These are phyloP conservation scores for Chaetoscypha palmicola DNA, from an alignment of 2,329 filamentous ascomycete genomes.

Conservation along the genomic window DNA sequence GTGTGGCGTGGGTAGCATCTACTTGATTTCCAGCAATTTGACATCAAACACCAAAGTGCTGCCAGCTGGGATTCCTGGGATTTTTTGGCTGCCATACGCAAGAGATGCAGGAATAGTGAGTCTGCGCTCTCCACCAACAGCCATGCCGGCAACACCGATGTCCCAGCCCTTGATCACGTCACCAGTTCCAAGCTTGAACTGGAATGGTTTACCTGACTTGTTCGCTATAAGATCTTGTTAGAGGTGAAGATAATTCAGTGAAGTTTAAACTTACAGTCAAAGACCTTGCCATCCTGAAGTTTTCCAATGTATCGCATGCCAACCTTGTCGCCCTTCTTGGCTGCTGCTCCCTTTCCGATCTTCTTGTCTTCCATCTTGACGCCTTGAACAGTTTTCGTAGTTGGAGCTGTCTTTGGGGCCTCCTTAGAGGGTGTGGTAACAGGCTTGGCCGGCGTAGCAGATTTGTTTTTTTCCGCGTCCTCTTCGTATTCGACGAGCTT, in stretches of 20 bases:
- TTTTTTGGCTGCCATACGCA: constrained; percentile 79
- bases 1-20: constrained; percentile 31
- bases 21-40: constrained; percentile 79
- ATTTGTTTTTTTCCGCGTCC: constrained; percentile 79
- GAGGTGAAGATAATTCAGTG: constrained; percentile 18
- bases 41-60: constrained; percentile 88
- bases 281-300: constrained; percentile 87
- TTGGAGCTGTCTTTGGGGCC: constrained; percentile 46
- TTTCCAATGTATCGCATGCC: constrained; percentile 98
- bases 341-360: constrained; percentile 72
- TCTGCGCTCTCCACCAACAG: constrained; percentile 86
- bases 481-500: constrained; percentile 99
- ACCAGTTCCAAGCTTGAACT: constrained; percentile 87
- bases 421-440: constrained; percentile 46
- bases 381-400: constrained; percentile 75
- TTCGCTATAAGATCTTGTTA: constrained; percentile 55
- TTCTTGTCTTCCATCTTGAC: constrained; percentile 96
- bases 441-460: constrained; percentile 42
- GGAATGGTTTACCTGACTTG: constrained; percentile 98
- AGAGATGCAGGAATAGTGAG: constrained; percentile 81
- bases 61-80: constrained; percentile 85
- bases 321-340: constrained; percentile 85
- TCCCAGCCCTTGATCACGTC: constrained; percentile 99
- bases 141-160: constrained; percentile 86
- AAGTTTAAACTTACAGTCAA: constrained; percentile 66